These are phyloP conservation scores for Colletotrichum falcatum DNA, from an alignment of 2,329 filamentous ascomycete species.

Conservation along the genomic window DNA sequence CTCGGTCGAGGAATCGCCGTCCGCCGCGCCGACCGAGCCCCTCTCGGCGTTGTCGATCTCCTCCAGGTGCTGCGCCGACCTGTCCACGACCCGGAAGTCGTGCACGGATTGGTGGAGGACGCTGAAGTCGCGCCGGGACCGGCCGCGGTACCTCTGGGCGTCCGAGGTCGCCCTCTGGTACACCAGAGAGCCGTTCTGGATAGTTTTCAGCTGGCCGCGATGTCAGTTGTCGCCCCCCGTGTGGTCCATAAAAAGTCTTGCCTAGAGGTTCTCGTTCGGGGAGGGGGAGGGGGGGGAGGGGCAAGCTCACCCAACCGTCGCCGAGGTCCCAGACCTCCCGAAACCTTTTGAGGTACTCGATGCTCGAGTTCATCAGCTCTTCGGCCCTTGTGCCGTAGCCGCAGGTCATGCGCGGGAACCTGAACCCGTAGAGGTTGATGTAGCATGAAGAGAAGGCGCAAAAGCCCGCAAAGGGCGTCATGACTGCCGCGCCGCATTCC, in stretches of 20 bases:
- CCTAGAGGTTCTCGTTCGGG: too few relatives aligned
- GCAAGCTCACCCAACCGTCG: constrained; percentile 47
- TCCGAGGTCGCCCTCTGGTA: constrained; percentile 45
- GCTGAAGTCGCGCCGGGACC: constrained; percentile 47
- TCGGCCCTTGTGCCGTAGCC: constrained; percentile 46
- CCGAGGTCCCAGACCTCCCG: constrained; percentile 47
- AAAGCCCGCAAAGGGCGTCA: constrained; percentile 59
- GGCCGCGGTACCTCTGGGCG: constrained; percentile 43
- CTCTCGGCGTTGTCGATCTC: constrained; percentile 47
- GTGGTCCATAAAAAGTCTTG: too few relatives aligned
- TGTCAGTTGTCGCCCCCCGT: too few relatives aligned
- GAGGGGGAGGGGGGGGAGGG: too few relatives aligned
- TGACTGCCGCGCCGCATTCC: constrained; percentile 51
- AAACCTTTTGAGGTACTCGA: constrained; percentile 47
- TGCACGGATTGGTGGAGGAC: constrained; percentile 48
- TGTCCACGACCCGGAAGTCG: constrained; percentile 48
- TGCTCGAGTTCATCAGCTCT: constrained; percentile 43
- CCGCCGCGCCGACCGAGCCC: neutral
- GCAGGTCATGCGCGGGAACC: constrained; percentile 57
- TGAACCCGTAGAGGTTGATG: constrained; percentile 54
- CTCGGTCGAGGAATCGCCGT: neutral
- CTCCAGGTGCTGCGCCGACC: constrained; percentile 48
- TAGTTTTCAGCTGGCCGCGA: constrained; percentile 38
- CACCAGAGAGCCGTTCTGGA: constrained; percentile 45
- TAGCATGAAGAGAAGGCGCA: constrained; percentile 59